These are phyloP conservation scores for Lactarius hengduanensis DNA, from an alignment of 768 basidiomycete species.

Conservation along the genomic window DNA sequence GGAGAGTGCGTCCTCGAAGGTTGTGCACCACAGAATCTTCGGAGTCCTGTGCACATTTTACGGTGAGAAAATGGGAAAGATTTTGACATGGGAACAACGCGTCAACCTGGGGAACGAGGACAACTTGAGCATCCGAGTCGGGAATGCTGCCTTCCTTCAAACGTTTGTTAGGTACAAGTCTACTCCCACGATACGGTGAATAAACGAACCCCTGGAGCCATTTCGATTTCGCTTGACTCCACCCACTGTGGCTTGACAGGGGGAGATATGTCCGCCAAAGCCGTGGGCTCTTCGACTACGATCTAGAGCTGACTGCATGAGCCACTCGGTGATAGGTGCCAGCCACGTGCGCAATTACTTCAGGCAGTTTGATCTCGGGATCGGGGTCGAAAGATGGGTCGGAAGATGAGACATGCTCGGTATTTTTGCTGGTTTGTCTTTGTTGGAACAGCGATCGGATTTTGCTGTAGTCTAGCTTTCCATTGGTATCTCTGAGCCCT, in stretches of 20 bases:
- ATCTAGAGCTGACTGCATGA: slow-evolving; percentile 13
- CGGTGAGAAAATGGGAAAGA: not conserved
- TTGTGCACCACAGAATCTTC: slow-evolving; percentile 11
- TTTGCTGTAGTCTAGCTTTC: slow-evolving; percentile 28
- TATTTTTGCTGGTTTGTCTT: slow-evolving; percentile 1
- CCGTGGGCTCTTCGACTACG: slow-evolving; percentile 24
- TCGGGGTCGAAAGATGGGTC: not conserved
- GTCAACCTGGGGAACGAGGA: slow-evolving; percentile 11
- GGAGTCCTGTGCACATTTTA: slow-evolving; percentile 1
- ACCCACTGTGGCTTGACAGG: not conserved
- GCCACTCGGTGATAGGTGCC: not conserved
- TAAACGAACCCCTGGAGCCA: slow-evolving; percentile 1
- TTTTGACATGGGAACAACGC: not conserved
- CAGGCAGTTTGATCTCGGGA: not conserved
- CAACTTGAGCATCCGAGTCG: not conserved
- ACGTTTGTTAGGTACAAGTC: not conserved
- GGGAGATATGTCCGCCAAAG: not conserved
- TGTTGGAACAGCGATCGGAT: slow-evolving; percentile 26
- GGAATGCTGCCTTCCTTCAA: slow-evolving; percentile 8
- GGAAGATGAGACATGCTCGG: not conserved
- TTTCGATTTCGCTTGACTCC: not conserved
- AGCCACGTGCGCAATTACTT: slow-evolving; percentile 2
- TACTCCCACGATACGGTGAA: not conserved
- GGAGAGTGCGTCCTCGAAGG: slow-evolving; percentile 23
- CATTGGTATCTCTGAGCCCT: slow-evolving; percentile 23